A percentile compares a stretch with the other conserved stretches of the same genome.
These are phyloP conservation scores for Boletus rubescentipes DNA, from an alignment of 768 basidiomycete genomes.

Conservation along the genomic window DNA sequence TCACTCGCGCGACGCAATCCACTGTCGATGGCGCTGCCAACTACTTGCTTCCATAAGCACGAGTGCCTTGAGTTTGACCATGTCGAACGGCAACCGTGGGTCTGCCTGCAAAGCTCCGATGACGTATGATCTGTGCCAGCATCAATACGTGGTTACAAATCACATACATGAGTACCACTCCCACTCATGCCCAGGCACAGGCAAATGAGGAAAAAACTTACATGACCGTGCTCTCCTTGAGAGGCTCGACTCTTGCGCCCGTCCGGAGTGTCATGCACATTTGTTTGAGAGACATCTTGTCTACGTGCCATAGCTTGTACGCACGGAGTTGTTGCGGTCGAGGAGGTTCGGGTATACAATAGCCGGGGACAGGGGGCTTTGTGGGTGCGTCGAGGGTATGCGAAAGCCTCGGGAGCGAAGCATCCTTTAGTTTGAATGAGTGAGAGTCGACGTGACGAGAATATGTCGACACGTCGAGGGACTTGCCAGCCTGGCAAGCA, in stretches of 20 bases:
- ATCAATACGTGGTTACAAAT: neutral
- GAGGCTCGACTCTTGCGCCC: conserved; percentile 35
- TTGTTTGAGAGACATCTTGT: conserved; percentile 33
- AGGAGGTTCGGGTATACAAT: conserved; percentile 28
- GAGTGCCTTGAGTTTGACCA: conserved; percentile 34
- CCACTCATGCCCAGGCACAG: too few species aligned
- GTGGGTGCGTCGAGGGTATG: neutral
- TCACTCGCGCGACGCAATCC: conserved; percentile 33
- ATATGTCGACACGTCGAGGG: conserved; percentile 20
- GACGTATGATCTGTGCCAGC: conserved; percentile 40
- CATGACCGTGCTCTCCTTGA: conserved; percentile 49
- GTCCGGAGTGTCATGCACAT: conserved; percentile 41
- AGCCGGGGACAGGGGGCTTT: conserved; percentile 15
- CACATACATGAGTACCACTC: neutral
- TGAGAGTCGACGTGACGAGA: conserved; percentile 29
- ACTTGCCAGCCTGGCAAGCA: conserved; percentile 23
- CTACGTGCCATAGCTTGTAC: conserved; percentile 44
- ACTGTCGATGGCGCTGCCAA: conserved; percentile 41
- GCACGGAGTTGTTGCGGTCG: conserved; percentile 42
- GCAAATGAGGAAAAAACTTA: conserved; percentile 21
- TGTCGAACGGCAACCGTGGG: conserved; percentile 35
- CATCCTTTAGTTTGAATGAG: neutral
- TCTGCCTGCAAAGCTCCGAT: conserved; percentile 42
- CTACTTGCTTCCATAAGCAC: conserved; percentile 41
- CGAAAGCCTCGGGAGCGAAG: neutral